These are phyloP conservation scores for Antitrichia curtipendula DNA, from an alignment of 225 moss, liverwort and hornwort species.

Conservation along the genomic window DNA sequence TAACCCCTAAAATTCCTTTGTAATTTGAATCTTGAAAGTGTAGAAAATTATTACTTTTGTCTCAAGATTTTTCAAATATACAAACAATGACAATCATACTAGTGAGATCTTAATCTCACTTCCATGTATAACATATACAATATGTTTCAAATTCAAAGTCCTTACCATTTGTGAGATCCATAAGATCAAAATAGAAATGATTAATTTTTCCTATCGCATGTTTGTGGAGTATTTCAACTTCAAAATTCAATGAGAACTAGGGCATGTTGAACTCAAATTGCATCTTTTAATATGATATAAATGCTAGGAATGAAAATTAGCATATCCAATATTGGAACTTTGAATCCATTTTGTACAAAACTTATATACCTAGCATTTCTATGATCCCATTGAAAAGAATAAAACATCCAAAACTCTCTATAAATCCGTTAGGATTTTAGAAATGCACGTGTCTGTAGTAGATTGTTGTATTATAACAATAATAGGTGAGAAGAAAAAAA, in stretches of 20 bases:
- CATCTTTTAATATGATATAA: too few relatives aligned
- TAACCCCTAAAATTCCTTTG: background rate
- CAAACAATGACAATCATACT: background rate
- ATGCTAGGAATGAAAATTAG: too few relatives aligned
- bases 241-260: background rate
- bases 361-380: too few relatives aligned
- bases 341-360: too few relatives aligned
- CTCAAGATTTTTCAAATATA: background rate
- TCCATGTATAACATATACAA: too few relatives aligned
- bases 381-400: too few relatives aligned
- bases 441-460: too few relatives aligned
- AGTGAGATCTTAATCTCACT: background rate
- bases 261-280: background rate
- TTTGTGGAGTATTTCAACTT: background rate
- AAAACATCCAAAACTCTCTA: too few relatives aligned
- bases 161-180: background rate
- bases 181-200: background rate
- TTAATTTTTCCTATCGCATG: background rate
- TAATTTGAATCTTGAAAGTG: background rate
- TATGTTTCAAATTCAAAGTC: background rate
- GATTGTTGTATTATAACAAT: too few relatives aligned
- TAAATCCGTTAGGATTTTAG: too few relatives aligned
- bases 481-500: too few relatives aligned
- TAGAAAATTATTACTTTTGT: background rate
- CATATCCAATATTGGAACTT: too few relatives aligned